Percentiles rank a stretch among this genome's conserved stretches.
These are phyloP conservation scores for Neonectria sp. DNA, from an alignment of 2,329 filamentous ascomycete genomes.

Conservation along the genomic window DNA sequence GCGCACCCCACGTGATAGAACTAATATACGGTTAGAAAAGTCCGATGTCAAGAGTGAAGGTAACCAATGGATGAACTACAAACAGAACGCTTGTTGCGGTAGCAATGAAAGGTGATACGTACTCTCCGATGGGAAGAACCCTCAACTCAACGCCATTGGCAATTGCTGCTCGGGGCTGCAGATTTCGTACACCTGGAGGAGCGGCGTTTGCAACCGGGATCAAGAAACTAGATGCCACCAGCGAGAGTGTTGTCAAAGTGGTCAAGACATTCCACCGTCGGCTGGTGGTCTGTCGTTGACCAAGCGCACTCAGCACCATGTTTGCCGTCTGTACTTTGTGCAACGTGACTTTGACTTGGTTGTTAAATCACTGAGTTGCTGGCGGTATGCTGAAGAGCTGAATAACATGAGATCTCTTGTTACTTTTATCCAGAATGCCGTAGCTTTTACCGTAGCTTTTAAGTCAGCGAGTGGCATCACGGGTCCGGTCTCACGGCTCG, in stretches of 20 bases:
- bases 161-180: neutral
- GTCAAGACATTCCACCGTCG: neutral
- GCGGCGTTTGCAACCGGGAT: neutral
- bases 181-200: neutral
- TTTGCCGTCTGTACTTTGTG: neutral
- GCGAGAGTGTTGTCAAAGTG: neutral
- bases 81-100: neutral
- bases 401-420: neutral
- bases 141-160: conserved; percentile 2
- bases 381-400: neutral
- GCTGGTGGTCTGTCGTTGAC: neutral
- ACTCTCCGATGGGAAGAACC: conserved; percentile 23
- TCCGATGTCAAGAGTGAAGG: neutral
- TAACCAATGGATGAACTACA: neutral
- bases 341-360: neutral
- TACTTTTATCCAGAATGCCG: neutral
- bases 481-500: neutral
- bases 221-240: neutral
- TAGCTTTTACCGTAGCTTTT: too few species aligned
- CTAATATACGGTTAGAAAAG: neutral
- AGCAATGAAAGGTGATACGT: neutral
- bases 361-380: neutral
- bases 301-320: neutral
- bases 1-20: neutral
- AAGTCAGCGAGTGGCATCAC: neutral